These are phyloP conservation scores for Ceraceosorus bombacis DNA, from an alignment of 1,284 basidiomycete genomes.

Conservation along the genomic window DNA sequence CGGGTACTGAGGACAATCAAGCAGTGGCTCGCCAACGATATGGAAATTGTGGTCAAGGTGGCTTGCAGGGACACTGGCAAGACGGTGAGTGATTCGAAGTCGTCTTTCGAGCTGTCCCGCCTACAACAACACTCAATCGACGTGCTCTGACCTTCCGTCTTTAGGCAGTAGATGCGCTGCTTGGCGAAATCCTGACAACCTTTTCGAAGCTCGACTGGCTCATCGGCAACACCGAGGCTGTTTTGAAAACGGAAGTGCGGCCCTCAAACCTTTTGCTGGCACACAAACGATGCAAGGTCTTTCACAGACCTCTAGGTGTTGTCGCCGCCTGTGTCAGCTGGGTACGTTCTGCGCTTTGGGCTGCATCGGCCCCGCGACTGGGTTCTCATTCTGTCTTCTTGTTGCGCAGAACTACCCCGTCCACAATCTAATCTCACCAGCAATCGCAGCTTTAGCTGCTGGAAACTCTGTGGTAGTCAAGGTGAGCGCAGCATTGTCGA, in stretches of 20 bases:
- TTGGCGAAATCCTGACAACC: conserved; percentile 44
- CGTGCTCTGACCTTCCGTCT: neutral
- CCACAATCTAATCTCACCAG: conserved; percentile 87
- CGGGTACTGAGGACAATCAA: conserved; percentile 74
- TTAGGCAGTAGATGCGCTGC: conserved; percentile 54
- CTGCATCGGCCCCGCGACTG: conserved; percentile 4
- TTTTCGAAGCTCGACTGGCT: conserved; percentile 42
- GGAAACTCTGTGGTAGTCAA: conserved; percentile 88
- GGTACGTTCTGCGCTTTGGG: conserved; percentile 50
- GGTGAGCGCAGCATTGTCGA: conserved; percentile 74
- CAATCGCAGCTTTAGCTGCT: conserved; percentile 77
- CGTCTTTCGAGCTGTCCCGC: neutral
- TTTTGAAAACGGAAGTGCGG: conserved; percentile 25
- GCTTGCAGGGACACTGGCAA: conserved; percentile 87
- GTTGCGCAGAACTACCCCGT: conserved; percentile 53
- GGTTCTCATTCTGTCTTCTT: conserved; percentile 1
- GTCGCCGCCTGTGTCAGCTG: conserved; percentile 88
- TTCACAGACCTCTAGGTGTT: conserved; percentile 87
- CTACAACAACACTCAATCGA: neutral
- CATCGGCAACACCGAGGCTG: conserved; percentile 27
- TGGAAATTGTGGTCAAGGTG: conserved; percentile 75
- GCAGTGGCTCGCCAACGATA: conserved; percentile 81
- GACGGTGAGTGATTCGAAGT: conserved; percentile 60
- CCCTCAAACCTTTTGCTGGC: conserved; percentile 65
- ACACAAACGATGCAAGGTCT: conserved; percentile 71